phyloP scores from a whole-genome alignment of 768 basidiomycete species.

The Naganishia antarctica region DNA sequence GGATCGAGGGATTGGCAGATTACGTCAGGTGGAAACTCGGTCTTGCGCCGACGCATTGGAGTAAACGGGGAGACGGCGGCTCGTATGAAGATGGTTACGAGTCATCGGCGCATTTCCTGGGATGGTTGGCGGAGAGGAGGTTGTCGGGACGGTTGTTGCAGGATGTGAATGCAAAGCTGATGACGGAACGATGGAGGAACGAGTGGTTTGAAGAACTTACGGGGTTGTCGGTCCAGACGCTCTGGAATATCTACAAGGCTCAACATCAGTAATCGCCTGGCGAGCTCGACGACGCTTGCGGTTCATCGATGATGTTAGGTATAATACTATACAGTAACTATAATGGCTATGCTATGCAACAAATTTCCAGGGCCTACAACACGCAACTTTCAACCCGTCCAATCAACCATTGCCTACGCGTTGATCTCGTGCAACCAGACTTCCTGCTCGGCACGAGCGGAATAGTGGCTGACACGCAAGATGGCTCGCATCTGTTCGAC shows the following conservation, averaged over 20 bases:
- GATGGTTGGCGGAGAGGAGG: constrained; percentile 8
- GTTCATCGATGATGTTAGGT: too few species aligned
- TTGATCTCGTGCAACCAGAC: constrained; percentile 36
- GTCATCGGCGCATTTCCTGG: constrained; percentile 34
- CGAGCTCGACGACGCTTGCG: too few species aligned
- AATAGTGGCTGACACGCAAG: constrained; percentile 28
- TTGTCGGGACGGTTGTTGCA: background rate
- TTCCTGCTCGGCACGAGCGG: constrained; percentile 32
- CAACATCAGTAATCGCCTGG: background rate
- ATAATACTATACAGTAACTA: too few species aligned
- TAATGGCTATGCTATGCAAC: too few species aligned
- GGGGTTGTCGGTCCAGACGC: background rate
- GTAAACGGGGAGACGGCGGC: constrained; percentile 34
- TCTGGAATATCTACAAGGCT: constrained; percentile 13
- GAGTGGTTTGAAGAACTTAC: constrained; percentile 32
- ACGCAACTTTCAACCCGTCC: too few species aligned
- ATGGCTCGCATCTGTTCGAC: constrained; percentile 32
- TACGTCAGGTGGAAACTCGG: constrained; percentile 1
- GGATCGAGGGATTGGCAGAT: constrained; percentile 33
- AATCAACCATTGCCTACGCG: constrained; percentile 18
- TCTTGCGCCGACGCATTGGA: constrained; percentile 34
- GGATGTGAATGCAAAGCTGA: constrained; percentile 25
- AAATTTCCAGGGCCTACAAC: too few species aligned
- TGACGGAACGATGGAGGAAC: constrained; percentile 18
- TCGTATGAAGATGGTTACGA: constrained; percentile 33